A percentile compares a stretch with the other conserved stretches of the same genome.
phyloP scores from a whole-genome alignment of 2,329 filamentous ascomycete species.

The Sporothrix pseudoabietina region DNA sequence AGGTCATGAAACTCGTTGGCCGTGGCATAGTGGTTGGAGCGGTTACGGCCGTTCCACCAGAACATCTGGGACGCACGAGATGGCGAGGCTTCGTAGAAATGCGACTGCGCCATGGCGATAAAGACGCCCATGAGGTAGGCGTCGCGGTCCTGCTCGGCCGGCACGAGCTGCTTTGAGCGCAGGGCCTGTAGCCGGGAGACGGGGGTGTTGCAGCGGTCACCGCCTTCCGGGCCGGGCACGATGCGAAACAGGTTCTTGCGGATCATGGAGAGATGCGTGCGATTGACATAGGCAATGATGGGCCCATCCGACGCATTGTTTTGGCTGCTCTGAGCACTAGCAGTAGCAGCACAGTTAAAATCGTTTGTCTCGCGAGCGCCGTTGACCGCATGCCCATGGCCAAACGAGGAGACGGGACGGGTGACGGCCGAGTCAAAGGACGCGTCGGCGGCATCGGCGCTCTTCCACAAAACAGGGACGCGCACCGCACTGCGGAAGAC shows the following conservation, averaged over 20 bases:
- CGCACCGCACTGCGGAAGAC: constrained; percentile 51
- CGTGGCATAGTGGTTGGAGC: not conserved
- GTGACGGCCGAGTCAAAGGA: constrained; percentile 46
- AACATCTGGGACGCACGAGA: constrained; percentile 37
- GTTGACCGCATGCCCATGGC: not conserved
- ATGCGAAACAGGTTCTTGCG: constrained; percentile 54
- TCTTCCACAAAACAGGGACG: constrained; percentile 55
- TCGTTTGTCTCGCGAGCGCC: constrained; percentile 33
- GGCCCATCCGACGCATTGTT: constrained; percentile 38
- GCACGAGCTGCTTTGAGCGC: constrained; percentile 52
- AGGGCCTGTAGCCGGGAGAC: constrained; percentile 53
- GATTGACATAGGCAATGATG: constrained; percentile 53
- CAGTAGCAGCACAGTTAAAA: constrained; percentile 33
- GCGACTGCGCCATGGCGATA: constrained; percentile 59
- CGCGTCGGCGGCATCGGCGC: constrained; percentile 36
- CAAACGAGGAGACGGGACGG: constrained; percentile 41
- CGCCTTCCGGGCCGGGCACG: constrained; percentile 44
- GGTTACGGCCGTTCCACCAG: constrained; percentile 29
- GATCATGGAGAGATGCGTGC: constrained; percentile 50
- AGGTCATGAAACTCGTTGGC: constrained; percentile 49
- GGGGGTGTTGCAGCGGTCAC: constrained; percentile 47
- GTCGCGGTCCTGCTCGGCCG: constrained; percentile 54
- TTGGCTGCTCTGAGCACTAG: constrained; percentile 36
- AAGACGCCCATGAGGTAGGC: constrained; percentile 56
- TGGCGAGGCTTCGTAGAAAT: constrained; percentile 48